These are phyloP conservation scores for Brettanomyces custersianus DNA, from an alignment of 805 yeast species.

Conservation along the genomic window DNA sequence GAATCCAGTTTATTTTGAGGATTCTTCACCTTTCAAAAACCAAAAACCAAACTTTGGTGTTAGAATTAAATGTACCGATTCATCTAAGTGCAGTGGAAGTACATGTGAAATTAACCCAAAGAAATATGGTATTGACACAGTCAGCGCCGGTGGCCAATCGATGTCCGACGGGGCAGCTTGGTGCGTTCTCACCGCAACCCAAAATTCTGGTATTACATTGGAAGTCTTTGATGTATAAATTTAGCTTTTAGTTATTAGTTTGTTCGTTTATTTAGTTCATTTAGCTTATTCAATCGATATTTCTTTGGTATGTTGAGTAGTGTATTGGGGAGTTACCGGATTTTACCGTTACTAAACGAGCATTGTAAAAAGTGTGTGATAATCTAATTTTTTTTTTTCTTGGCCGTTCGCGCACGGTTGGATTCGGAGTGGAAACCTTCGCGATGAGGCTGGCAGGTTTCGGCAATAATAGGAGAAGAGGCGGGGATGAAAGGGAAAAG, in stretches of 20 bases:
- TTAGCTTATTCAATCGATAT: neutral
- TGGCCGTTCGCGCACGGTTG: too few species aligned
- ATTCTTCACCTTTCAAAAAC: conserved; percentile 41
- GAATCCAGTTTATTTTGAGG: conserved; percentile 79
- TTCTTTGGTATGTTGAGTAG: neutral
- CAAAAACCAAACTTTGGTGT: conserved; percentile 61
- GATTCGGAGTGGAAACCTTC: too few species aligned
- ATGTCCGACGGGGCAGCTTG: conserved; percentile 49
- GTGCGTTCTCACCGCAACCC: conserved; percentile 74
- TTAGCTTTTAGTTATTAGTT: neutral
- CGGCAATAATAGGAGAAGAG: too few species aligned
- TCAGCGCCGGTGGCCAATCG: conserved; percentile 29
- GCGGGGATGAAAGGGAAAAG: too few species aligned
- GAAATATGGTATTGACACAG: conserved; percentile 45
- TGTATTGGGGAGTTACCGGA: too few species aligned
- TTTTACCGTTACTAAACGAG: neutral
- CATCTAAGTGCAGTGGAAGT: conserved; percentile 60
- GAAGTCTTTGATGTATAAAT: conserved; percentile 49
- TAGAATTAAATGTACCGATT: conserved; percentile 64
- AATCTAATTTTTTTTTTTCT: too few species aligned
- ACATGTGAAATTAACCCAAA: conserved; percentile 80
- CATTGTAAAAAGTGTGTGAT: too few species aligned
- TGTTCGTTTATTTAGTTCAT: neutral
- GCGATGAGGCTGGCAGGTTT: too few species aligned
- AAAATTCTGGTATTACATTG: conserved; percentile 55